A percentile compares a stretch with the other conserved stretches of the same genome.
Evolutionary conservation across 768 basidiomycete species (phyloP).

Genomic region (Tulasnella calospora): DNA sequence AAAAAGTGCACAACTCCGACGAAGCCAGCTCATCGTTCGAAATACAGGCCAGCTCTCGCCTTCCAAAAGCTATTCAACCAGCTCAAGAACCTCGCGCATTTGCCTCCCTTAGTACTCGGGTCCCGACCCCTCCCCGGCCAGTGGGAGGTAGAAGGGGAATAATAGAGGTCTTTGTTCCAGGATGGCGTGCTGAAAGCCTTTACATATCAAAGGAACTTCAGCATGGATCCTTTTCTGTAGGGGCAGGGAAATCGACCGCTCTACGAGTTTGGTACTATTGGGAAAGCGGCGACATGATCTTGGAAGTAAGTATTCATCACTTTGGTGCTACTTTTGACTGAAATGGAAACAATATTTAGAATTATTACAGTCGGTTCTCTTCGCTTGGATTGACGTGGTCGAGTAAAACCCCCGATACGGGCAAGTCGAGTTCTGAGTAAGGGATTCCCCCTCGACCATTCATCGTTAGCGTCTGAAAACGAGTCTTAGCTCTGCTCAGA

Average conservation of each 20-base stretch:
- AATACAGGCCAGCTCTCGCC: background rate
- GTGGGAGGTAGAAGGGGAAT: background rate
- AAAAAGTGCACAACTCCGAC: no score
- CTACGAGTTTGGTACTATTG: background rate
- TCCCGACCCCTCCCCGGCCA: background rate
- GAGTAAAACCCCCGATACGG: background rate
- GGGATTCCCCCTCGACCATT: background rate
- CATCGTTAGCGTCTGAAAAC: background rate
- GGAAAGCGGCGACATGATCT: background rate
- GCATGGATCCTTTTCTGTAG: background rate
- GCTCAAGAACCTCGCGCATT: background rate
- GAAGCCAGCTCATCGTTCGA: background rate
- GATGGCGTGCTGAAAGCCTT: background rate
- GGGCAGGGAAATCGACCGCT: background rate
- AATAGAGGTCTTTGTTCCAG: background rate
- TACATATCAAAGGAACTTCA: background rate
- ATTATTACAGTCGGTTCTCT: background rate
- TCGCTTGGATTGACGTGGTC: background rate
- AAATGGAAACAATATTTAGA: background rate
- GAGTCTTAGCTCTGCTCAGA: background rate
- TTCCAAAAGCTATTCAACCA: background rate
- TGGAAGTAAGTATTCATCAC: background rate
- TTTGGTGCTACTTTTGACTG: background rate
- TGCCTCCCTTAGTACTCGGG: no score
- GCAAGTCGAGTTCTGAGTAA: background rate